Evolutionary conservation across 441 rosid genomes (phyloP).

Genomic region (Isatis lusitanica): DNA sequence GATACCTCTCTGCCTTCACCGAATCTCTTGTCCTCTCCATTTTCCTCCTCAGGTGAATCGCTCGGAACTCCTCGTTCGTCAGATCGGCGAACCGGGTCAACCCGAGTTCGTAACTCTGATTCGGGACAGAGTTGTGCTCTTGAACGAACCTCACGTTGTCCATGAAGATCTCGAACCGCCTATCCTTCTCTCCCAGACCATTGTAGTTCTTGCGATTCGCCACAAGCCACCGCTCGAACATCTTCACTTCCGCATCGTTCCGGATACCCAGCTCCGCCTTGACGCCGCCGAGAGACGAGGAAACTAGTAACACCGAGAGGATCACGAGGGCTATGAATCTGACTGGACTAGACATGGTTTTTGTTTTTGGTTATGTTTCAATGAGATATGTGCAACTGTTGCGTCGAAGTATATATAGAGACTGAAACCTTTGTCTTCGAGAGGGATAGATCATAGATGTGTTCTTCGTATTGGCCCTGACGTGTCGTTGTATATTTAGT

Average conservation of each 20-base stretch:
- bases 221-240: slow-evolving; percentile 49
- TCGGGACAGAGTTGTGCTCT: slow-evolving; percentile 44
- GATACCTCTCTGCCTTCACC: slow-evolving; percentile 40
- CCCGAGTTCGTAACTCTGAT: slow-evolving; percentile 44
- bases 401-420: slow-evolving; percentile 26
- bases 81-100: slow-evolving; percentile 60
- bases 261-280: slow-evolving; percentile 20
- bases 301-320: slow-evolving; percentile 13
- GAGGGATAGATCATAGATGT: slow-evolving; percentile 34
- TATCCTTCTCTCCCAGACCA: slow-evolving; percentile 48
- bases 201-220: slow-evolving; percentile 49
- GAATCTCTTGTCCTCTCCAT: slow-evolving; percentile 30
- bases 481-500: slow-evolving; percentile 27
- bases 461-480: slow-evolving; percentile 29
- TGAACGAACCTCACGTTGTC: slow-evolving; percentile 50
- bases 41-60: slow-evolving; percentile 46
- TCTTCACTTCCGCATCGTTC: slow-evolving; percentile 23
- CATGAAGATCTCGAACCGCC: slow-evolving; percentile 52
- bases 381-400: slow-evolving; percentile 19
- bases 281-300: slow-evolving; percentile 18
- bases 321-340: slow-evolving; percentile 15
- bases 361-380: neutral
- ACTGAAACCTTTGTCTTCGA: slow-evolving; percentile 13
- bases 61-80: slow-evolving; percentile 51
- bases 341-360: slow-evolving; percentile 24